These are phyloP conservation scores for Trypanosoma avium DNA, from an alignment of 208 protist genomes.

Conservation along the genomic window DNA sequence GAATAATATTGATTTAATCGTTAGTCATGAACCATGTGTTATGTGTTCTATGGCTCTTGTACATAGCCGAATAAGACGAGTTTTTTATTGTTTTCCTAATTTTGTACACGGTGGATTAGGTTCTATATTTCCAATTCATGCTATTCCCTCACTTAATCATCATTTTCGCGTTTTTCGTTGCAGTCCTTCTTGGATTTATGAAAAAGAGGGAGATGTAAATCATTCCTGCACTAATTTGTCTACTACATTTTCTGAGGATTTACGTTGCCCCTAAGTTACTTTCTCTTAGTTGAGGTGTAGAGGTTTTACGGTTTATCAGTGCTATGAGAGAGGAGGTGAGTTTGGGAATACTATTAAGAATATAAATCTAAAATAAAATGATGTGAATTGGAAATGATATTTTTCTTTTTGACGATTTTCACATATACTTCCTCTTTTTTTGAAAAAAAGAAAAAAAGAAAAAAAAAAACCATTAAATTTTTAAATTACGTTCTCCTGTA, in stretches of 20 bases:
- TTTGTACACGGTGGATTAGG: slow-evolving; percentile 66
- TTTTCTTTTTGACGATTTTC: background rate
- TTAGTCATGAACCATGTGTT: slow-evolving; percentile 92
- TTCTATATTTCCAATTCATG: slow-evolving; percentile 62
- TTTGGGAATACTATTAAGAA: too few species aligned
- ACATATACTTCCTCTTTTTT: background rate
- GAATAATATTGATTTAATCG: slow-evolving; percentile 79
- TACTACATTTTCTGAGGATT: too few species aligned
- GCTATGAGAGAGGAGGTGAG: too few species aligned
- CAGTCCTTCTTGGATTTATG: slow-evolving; percentile 15
- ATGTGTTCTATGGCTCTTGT: slow-evolving; percentile 95
- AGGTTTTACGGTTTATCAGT: too few species aligned
- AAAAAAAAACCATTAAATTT: background rate
- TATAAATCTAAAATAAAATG: too few species aligned
- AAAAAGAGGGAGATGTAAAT: slow-evolving; percentile 14
- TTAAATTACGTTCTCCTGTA: slow-evolving; percentile 9
- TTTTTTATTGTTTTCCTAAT: slow-evolving; percentile 85
- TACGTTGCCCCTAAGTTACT: too few species aligned
- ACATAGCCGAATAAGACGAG: slow-evolving; percentile 84
- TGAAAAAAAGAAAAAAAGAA: background rate
- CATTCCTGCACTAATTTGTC: background rate
- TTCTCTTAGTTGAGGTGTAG: too few species aligned
- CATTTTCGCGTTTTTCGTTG: slow-evolving; percentile 73
- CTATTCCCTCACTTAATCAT: slow-evolving; percentile 85
- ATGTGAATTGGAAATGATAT: background rate